Percentiles rank a stretch among this genome's conserved stretches.
phyloP scores from a whole-genome alignment of 2,329 filamentous ascomycete genomes.

The Endocalyx cinctus region DNA sequence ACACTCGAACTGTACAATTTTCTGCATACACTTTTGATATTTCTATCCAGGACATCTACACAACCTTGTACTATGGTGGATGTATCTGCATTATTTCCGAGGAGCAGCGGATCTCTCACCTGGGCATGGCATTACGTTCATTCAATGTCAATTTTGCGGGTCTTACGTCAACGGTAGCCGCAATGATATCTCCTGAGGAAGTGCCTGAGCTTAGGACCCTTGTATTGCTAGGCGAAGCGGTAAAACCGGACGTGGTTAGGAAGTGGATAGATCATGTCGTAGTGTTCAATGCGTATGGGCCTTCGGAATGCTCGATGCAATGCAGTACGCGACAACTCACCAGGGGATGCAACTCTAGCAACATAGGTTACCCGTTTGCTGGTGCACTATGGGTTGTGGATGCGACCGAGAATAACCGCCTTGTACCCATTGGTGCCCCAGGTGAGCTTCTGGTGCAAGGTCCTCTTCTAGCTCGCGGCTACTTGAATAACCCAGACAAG shows the following conservation, averaged over 20 bases:
- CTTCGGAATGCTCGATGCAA: no score
- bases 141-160: constrained; percentile 13
- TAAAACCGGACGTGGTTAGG: constrained; percentile 19
- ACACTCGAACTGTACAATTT: constrained; percentile 16
- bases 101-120: constrained; percentile 28
- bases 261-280: constrained; percentile 8
- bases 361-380: not conserved
- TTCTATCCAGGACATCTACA: constrained; percentile 31
- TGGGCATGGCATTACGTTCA: constrained; percentile 17
- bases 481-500: constrained; percentile 31
- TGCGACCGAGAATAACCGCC: not conserved
- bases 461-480: constrained; percentile 31
- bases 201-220: constrained; percentile 16
- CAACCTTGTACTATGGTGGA: constrained; percentile 30
- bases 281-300: constrained; percentile 12
- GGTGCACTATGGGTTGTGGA: not conserved
- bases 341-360: no score
- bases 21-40: constrained; percentile 35
- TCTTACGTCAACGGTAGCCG: constrained; percentile 18
- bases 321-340: no score
- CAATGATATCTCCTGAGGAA: constrained; percentile 13
- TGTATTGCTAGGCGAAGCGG: constrained; percentile 20
- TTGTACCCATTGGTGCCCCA: constrained; percentile 20
- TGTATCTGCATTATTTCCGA: constrained; percentile 36
- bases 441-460: constrained; percentile 36